Base-by-base conservation (phyloP, 495 filamentous ascomycete genomes). In the Corynascus novoguineensis region DNA sequence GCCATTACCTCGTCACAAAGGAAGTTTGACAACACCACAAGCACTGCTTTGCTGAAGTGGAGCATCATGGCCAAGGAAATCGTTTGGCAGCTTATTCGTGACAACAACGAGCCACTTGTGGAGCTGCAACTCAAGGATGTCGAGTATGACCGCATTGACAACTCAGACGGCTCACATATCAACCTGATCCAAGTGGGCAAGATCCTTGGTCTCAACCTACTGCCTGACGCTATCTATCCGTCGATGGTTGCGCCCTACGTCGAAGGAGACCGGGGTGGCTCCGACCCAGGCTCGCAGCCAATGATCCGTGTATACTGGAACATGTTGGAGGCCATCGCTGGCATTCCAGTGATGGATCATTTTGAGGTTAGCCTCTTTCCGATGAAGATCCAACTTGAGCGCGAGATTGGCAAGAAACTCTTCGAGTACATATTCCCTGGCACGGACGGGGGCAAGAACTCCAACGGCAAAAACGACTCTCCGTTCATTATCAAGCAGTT, bases 341-440 rank as follows among this genome's bases (percentile, higher is more conserved):
- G 93, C 32, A 97, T 99, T 62, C 91, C 93, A 1, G 92, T 99
- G 44, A 85, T 97, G 77, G 92, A 97, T 60, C 87, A 95, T 65
- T 99, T 99, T 61, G 93, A 99, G 69, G 87, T 99, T 49, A 88
- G 91, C 58, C 73, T 97, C 10, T 91, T 93, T 68, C 93, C 93
- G 1, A 81, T 99, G 62, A 95, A 89, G 67, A 83, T 99, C 28
- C 95, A 99, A 68, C 78, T 99, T 24, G 93, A 99, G 72, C 84
- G 83, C 21, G 92, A 97, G 63, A 83, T 97, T 51, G 93, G 92
- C 10, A 91, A 95, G 67, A 92, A 85, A 68, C 79, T 99, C 19
- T 97, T 97, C 64, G 92, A 97, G 70, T 99, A 99, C 73, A 89
- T 97, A 58, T 99, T 99, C 73, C 93, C 93, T 0, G 89, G 87